Evolutionary conservation across 495 filamentous ascomycete genomes (phyloP).

Genomic region (Penicillium cataractarum): DNA sequence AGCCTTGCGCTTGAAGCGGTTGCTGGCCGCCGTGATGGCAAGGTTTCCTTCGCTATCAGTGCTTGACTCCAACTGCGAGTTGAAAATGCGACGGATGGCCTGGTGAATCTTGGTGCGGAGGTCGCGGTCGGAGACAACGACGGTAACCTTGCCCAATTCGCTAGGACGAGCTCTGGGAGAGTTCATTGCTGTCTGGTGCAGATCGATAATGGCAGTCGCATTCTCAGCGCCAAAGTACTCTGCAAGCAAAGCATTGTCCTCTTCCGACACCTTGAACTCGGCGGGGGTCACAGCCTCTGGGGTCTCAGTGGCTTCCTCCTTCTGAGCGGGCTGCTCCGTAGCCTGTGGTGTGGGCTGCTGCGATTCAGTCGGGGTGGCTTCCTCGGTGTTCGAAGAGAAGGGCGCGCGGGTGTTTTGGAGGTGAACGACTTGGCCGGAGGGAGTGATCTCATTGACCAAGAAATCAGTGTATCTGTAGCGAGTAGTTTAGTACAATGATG

Average conservation of each 20-base stretch:
- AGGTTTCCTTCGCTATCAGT: slow-evolving; percentile 64
- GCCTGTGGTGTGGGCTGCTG: slow-evolving; percentile 11
- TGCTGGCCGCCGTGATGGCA: slow-evolving; percentile 54
- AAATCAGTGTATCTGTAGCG: slow-evolving; percentile 85
- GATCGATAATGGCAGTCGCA: slow-evolving; percentile 40
- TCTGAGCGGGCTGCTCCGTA: background rate
- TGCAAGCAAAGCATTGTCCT: slow-evolving; percentile 50
- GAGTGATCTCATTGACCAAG: slow-evolving; percentile 87
- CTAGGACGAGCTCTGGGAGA: slow-evolving; percentile 44
- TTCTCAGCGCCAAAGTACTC: slow-evolving; percentile 49
- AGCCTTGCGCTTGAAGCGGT: slow-evolving; percentile 41
- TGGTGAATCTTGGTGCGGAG: slow-evolving; percentile 67
- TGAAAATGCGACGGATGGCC: slow-evolving; percentile 69
- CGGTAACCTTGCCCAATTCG: slow-evolving; percentile 47
- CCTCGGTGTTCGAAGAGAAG: slow-evolving; percentile 18
- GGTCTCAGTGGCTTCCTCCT: slow-evolving; percentile 14
- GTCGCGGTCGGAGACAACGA: slow-evolving; percentile 58
- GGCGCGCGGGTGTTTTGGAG: slow-evolving; percentile 53
- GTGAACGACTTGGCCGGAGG: slow-evolving; percentile 78
- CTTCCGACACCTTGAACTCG: slow-evolving; percentile 46
- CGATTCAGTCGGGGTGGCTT: slow-evolving; percentile 2
- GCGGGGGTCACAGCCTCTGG: slow-evolving; percentile 19
- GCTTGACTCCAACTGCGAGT: slow-evolving; percentile 64
- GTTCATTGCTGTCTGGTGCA: slow-evolving; percentile 49
- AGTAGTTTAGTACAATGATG: background rate